Base-by-base conservation (phyloP, 2,329 filamentous ascomycete genomes). In the Nemania abortiva region DNA sequence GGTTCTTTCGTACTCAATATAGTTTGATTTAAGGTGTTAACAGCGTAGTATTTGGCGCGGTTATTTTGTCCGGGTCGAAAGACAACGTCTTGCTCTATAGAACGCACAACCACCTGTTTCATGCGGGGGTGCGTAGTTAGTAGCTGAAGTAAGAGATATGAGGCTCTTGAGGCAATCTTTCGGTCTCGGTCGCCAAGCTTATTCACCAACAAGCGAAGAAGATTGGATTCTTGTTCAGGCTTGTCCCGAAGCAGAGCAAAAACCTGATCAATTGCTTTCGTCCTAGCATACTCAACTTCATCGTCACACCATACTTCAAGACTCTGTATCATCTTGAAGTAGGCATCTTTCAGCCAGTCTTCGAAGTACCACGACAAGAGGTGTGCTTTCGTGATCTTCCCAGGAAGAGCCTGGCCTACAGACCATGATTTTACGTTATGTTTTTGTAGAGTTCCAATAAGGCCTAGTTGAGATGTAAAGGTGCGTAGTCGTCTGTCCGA, bases 11-110 rank as follows among this genome's bases (percentile, higher is more conserved):
- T 88, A 79, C 93, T 97, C 58, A 99, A 82, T 58, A 98, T 95
- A 0, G 95, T 98, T 82, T 99, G 97, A 79, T 99, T 99, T 58
- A 99, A 86, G 0, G 96, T 98, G 79, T 98, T 98, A 79, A 97
- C 91, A 39, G 94, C 95, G 80, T 97, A 98, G 82, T 99, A 99
- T 78, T 93, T 97, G 49, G 95, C 93, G 74, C 97, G 92, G 42
- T 91, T 86, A 76, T 90, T 95, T 80, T 98, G 96, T 11, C 93
- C 92, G 0, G 95, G 93, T 61, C 94, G 90, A 78, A 98, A 92
- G 24, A 99, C 84, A 55, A 97, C 88, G 74, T 98, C 95, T 63
- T 92, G 90, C 80, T 99, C 95, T 52, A 99, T 90, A 10, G 90
- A 89, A 70, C 89, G 90, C 73, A 98, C 90, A 73, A 99, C 92